These are phyloP conservation scores for Spathaspora passalidarum DNA, from an alignment of 805 yeast species.

Conservation along the genomic window DNA sequence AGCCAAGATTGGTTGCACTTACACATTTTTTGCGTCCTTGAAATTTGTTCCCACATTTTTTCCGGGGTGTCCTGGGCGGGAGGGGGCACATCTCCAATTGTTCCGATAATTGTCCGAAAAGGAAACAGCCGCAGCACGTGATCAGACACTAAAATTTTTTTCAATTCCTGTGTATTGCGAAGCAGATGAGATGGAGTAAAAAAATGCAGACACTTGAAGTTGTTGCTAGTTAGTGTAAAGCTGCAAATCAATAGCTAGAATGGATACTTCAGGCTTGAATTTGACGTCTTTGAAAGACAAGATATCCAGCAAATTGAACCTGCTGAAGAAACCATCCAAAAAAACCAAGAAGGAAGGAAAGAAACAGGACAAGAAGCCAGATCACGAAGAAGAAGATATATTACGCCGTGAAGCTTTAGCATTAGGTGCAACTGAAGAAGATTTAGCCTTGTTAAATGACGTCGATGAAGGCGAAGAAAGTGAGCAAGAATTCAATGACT, in stretches of 20 bases:
- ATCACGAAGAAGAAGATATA: slow-evolving; percentile 22
- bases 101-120: neutral
- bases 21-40: neutral
- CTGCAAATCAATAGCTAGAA: slow-evolving; percentile 11
- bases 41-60: neutral
- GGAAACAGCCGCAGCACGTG: neutral
- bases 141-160: neutral
- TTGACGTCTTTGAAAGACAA: slow-evolving; percentile 62
- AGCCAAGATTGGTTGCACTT: neutral
- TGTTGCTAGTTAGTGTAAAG: neutral
- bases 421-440: slow-evolving; percentile 86
- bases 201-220: neutral
- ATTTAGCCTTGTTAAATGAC: slow-evolving; percentile 59
- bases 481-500: slow-evolving; percentile 50
- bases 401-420: slow-evolving; percentile 73
- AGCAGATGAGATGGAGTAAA: slow-evolving; percentile 1
- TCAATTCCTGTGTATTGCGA: slow-evolving; percentile 10
- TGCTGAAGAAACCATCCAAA: slow-evolving; percentile 14
- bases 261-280: slow-evolving; percentile 47
- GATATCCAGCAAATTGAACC: slow-evolving; percentile 51
- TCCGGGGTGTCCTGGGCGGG: neutral
- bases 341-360: slow-evolving; percentile 13
- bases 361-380: slow-evolving; percentile 6
- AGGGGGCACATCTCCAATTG: neutral
- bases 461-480: slow-evolving; percentile 50